Evolutionary conservation across 2,329 filamentous ascomycete species (phyloP).

Genomic region (Fusarium citri): DNA sequence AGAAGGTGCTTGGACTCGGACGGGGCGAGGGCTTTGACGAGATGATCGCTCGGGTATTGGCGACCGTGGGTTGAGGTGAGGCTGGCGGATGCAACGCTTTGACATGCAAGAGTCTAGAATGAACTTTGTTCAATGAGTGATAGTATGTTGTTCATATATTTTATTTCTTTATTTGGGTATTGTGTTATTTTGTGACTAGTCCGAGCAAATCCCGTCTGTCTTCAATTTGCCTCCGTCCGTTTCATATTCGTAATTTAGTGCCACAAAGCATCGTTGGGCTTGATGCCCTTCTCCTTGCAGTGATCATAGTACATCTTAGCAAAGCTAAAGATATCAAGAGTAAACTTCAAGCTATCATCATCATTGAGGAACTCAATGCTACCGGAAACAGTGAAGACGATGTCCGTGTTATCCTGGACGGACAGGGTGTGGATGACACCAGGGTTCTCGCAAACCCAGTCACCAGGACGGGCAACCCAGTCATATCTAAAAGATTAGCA

Average conservation of each 20-base stretch:
- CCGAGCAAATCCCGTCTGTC: background rate
- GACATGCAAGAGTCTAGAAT: background rate
- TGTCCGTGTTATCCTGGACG: constrained; percentile 39
- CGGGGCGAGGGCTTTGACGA: constrained; percentile 4
- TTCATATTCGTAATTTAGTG: constrained; percentile 10
- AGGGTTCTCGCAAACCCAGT: constrained; percentile 44
- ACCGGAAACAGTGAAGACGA: constrained; percentile 43
- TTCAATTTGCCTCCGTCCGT: background rate
- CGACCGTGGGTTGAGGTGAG: background rate
- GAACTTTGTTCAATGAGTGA: background rate
- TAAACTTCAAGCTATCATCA: constrained; percentile 40
- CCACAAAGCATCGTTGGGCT: constrained; percentile 33
- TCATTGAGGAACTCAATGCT: constrained; percentile 45
- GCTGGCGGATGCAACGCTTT: background rate
- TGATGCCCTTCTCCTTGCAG: constrained; percentile 31
- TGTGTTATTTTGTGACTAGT: background rate
- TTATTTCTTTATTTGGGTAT: background rate
- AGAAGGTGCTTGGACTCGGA: background rate
- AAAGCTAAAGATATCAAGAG: constrained; percentile 43
- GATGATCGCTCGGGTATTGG: constrained; percentile 7
- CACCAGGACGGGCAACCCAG: constrained; percentile 42
- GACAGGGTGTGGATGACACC: constrained; percentile 43
- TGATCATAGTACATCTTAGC: constrained; percentile 35
- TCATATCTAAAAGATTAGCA: constrained; percentile 39
- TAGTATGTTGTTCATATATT: background rate